Conservation (phyloP, 805 yeast genomes). For the Candida berthetii region DNA sequence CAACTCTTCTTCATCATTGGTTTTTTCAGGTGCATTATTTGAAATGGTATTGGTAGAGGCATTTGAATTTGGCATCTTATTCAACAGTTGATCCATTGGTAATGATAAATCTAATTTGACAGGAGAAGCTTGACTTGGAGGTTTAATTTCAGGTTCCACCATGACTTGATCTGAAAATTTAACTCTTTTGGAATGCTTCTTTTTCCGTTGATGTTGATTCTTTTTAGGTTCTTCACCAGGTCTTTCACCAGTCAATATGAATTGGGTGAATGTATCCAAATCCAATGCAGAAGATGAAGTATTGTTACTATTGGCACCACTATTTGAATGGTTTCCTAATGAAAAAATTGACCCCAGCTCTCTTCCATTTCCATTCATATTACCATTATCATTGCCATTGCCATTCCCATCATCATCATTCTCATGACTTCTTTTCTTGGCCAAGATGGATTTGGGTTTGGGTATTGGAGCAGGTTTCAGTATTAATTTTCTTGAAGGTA, state of each 20-base stretch:
- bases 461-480: constrained; percentile 60
- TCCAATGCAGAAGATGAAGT: constrained; percentile 44
- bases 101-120: constrained; percentile 48
- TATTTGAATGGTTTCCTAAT: background rate
- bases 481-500: constrained; percentile 51
- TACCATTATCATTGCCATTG: constrained; percentile 17
- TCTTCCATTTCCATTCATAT: constrained; percentile 4
- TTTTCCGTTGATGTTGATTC: constrained; percentile 27
- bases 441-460: constrained; percentile 71
- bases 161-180: constrained; percentile 63
- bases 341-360: too few relatives aligned
- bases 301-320: background rate
- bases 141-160: constrained; percentile 12
- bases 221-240: constrained; percentile 38
- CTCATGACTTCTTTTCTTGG: constrained; percentile 49
- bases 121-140: constrained; percentile 16
- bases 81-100: constrained; percentile 73
- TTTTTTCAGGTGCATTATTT: constrained; percentile 33
- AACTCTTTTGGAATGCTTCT: constrained; percentile 49
- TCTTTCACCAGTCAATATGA: constrained; percentile 75
- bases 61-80: constrained; percentile 19
- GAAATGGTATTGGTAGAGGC: too few relatives aligned
- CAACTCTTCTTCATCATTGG: constrained; percentile 65
- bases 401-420: constrained; percentile 33
- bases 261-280: constrained; percentile 79